phyloP scores from a whole-genome alignment of 306 rosid species.

The Rubus parviflorus region DNA sequence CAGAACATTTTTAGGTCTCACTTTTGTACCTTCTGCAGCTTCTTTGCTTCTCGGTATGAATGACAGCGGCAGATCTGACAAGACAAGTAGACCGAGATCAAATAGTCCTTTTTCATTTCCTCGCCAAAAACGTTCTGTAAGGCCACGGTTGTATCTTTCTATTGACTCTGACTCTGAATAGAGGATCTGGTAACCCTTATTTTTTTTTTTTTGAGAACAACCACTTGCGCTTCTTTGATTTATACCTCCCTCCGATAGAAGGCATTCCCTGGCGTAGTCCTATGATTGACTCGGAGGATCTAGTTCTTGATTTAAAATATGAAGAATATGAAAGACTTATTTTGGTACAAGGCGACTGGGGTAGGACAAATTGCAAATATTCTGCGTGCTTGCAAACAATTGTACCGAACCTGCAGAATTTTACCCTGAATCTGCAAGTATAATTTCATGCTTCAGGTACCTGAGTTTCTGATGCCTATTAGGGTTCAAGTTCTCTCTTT shows the following conservation, averaged over 20 bases:
- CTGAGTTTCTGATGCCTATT: constrained; percentile 20
- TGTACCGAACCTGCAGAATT: constrained; percentile 29
- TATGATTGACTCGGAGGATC: constrained; percentile 18
- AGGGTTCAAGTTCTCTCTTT: constrained; percentile 27
- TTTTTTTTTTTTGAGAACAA: constrained; percentile 17
- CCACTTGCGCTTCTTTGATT: constrained; percentile 15
- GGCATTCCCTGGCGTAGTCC: constrained; percentile 30
- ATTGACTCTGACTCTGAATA: constrained; percentile 91
- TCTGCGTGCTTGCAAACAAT: constrained; percentile 1
- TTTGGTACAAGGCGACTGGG: constrained; percentile 36
- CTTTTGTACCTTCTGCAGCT: constrained; percentile 58
- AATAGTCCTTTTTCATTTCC: constrained; percentile 96
- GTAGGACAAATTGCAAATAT: constrained; percentile 33
- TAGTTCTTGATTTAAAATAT: constrained; percentile 35
- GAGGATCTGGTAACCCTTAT: constrained; percentile 28
- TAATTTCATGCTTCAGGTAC: not conserved
- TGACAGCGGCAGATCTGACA: constrained; percentile 65
- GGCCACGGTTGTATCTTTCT: constrained; percentile 65
- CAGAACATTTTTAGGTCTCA: constrained; percentile 29
- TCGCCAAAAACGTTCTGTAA: constrained; percentile 94
- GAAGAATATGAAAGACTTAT: constrained; percentile 34
- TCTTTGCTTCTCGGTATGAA: constrained; percentile 80
- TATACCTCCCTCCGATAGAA: constrained; percentile 6
- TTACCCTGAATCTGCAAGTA: constrained; percentile 21
- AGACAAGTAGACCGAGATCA: constrained; percentile 64